Conservation (phyloP, 148 eudicot genomes). For the Fagopyrum esculentum region DNA sequence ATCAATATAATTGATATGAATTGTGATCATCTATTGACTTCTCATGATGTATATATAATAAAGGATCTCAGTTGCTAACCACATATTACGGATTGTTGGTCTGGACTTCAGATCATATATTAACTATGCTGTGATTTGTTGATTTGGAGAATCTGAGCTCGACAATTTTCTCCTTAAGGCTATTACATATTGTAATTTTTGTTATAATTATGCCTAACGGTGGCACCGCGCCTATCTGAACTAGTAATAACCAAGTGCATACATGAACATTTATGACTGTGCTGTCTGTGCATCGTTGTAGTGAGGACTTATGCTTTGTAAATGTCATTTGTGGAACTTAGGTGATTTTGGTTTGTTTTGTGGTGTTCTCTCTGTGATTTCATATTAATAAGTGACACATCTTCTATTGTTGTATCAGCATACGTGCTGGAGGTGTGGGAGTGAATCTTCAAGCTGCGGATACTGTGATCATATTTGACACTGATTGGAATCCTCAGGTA, state of each 20-base stretch:
- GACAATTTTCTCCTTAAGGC: neutral
- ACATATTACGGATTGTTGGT: neutral
- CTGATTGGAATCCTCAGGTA: constrained; percentile 99
- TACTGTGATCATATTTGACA: constrained; percentile 97
- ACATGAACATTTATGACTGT: neutral
- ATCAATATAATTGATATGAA: neutral
- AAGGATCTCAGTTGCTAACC: neutral
- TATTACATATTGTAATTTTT: neutral
- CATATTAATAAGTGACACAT: neutral
- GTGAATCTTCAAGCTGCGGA: constrained; percentile 99
- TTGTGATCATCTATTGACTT: neutral
- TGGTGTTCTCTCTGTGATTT: neutral
- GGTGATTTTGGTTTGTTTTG: neutral
- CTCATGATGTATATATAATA: neutral
- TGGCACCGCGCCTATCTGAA: neutral
- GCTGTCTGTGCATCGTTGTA: neutral
- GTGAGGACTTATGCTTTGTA: neutral
- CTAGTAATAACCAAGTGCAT: neutral
- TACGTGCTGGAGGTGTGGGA: constrained; percentile 99
- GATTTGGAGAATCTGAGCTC: neutral
- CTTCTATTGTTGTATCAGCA: constrained; percentile 36
- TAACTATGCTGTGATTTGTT: neutral
- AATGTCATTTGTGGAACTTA: neutral
- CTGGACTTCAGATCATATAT: neutral
- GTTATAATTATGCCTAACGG: neutral